Conservation (phyloP, 495 filamentous ascomycete genomes). For the Hypomontagnella monticulosa region DNA sequence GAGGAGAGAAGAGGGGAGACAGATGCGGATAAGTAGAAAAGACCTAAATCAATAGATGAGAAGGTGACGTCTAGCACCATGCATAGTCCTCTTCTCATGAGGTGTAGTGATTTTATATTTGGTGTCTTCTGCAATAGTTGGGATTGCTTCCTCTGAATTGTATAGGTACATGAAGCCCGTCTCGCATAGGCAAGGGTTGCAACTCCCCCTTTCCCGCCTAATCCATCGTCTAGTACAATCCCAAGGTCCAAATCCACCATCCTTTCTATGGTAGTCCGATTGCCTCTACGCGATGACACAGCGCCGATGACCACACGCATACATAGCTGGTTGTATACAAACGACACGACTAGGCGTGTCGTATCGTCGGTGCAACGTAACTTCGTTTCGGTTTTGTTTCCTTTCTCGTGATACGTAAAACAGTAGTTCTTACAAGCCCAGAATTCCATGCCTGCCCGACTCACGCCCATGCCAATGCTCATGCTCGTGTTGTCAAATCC, state of each 20-base stretch:
- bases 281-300: no score
- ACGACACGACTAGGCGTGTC: neutral
- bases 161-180: no score
- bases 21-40: neutral
- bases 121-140: no score
- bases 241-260: no score
- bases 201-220: no score
- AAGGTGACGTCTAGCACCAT: neutral
- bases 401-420: conserved; percentile 6
- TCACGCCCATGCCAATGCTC: neutral
- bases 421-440: conserved; percentile 21
- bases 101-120: no score
- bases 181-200: no score
- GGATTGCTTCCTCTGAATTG: no score
- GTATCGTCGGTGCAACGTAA: neutral
- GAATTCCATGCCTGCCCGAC: neutral
- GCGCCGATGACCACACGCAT: neutral
- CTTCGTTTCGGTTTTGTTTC: neutral
- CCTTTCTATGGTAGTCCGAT: no score
- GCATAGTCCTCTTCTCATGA: no score
- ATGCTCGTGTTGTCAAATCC: neutral
- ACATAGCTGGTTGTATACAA: neutral
- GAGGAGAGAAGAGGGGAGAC: no score
- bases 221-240: no score
- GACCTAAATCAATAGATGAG: neutral